phyloP scores from a whole-genome alignment of 345 rosid species.

The Populus euphratica region DNA sequence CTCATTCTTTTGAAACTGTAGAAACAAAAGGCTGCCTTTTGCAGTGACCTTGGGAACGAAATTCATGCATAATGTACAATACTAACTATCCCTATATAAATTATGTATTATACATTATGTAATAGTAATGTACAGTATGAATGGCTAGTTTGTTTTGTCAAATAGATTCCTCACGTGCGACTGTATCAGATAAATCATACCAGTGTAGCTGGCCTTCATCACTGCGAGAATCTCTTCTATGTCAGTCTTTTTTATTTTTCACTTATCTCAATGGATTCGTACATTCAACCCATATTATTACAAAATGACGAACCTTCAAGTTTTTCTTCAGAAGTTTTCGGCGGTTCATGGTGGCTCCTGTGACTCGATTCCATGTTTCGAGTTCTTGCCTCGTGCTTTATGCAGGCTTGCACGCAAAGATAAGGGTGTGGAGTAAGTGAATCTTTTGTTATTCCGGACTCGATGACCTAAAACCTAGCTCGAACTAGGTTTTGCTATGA shows the following conservation, averaged over 20 bases:
- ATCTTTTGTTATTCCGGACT: no score
- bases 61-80: neutral
- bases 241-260: constrained; percentile 15
- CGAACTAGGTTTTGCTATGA: no score
- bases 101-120: no score
- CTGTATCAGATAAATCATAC: constrained; percentile 10
- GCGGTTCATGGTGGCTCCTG: neutral
- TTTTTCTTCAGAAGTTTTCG: neutral
- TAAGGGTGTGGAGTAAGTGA: no score
- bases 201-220: constrained; percentile 1
- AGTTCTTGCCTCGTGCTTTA: no score
- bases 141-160: constrained; percentile 10
- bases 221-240: constrained; percentile 38
- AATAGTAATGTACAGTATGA: neutral
- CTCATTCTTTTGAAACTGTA: neutral
- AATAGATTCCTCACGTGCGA: constrained; percentile 1
- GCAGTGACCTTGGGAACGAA: neutral
- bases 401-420: no score
- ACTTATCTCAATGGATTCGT: constrained; percentile 20
- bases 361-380: neutral
- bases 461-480: no score
- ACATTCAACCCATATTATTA: constrained; percentile 41
- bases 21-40: neutral
- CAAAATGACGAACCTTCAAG: constrained; percentile 36
- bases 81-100: neutral